These are phyloP conservation scores for Pestalotiopsis fici DNA, from an alignment of 2,329 filamentous ascomycete species.

Conservation along the genomic window DNA sequence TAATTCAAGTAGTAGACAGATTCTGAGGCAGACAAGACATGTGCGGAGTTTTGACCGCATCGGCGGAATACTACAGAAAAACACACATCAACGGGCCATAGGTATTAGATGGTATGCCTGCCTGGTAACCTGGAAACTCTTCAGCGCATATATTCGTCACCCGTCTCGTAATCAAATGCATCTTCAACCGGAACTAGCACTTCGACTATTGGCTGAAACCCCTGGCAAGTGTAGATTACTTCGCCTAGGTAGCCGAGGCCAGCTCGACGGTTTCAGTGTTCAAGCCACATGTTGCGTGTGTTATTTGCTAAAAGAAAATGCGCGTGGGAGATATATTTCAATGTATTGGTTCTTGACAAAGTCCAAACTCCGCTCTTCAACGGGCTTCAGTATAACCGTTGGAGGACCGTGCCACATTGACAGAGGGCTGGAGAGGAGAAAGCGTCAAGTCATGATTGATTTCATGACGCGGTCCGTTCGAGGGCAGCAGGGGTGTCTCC, in stretches of 20 bases:
- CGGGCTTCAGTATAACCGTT: not conserved
- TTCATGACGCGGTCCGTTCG: not conserved
- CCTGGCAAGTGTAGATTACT: not conserved
- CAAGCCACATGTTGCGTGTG: not conserved
- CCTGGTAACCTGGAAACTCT: not conserved
- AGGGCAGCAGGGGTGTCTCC: not conserved
- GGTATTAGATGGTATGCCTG: too few species aligned
- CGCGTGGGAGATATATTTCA: not conserved
- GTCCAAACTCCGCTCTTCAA: not conserved
- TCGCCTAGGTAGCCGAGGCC: not conserved
- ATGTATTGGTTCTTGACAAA: not conserved
- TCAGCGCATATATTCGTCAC: not conserved
- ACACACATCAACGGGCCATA: too few species aligned
- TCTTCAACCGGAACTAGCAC: not conserved
- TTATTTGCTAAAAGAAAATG: not conserved
- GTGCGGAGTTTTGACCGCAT: not conserved
- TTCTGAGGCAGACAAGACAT: not conserved
- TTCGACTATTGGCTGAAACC: not conserved
- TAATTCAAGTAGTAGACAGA: not conserved
- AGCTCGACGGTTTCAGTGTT: not conserved
- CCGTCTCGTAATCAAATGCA: not conserved
- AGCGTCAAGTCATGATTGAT: not conserved
- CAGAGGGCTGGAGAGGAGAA: not conserved
- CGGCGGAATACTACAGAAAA: not conserved
- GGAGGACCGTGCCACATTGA: not conserved